Evolutionary conservation across 2,329 filamentous ascomycete species (phyloP).

Genomic region (Cercospora sp.): DNA sequence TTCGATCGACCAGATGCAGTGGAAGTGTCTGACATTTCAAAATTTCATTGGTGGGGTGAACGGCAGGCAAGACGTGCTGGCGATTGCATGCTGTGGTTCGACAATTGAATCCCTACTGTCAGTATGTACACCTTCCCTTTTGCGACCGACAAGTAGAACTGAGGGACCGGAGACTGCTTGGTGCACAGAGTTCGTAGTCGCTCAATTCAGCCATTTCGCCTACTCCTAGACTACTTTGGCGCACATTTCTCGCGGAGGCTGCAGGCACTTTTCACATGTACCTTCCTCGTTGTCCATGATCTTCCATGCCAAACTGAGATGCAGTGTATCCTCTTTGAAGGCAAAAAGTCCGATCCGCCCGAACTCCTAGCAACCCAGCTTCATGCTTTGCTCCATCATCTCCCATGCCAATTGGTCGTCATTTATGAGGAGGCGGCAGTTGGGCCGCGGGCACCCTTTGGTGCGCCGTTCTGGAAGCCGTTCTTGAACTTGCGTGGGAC

Average conservation of each 20-base stretch:
- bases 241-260: slow-evolving; percentile 11
- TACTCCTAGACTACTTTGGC: slow-evolving; percentile 18
- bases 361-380: slow-evolving; percentile 28
- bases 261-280: slow-evolving; percentile 2
- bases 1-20: not conserved
- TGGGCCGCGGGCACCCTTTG: slow-evolving; percentile 74
- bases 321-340: slow-evolving; percentile 14
- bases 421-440: slow-evolving; percentile 14
- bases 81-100: not conserved
- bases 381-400: slow-evolving; percentile 25
- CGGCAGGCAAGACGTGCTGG: not conserved
- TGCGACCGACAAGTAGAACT: not conserved
- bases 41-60: not conserved
- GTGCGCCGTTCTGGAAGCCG: slow-evolving; percentile 88
- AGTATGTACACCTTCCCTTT: not conserved
- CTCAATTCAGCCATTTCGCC: slow-evolving; percentile 21
- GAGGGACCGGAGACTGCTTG: not conserved
- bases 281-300: slow-evolving; percentile 13
- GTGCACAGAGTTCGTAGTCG: slow-evolving; percentile 17
- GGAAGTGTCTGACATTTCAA: not conserved
- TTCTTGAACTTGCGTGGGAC: slow-evolving; percentile 95
- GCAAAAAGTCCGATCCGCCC: slow-evolving; percentile 16
- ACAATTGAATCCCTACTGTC: not conserved
- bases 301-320: slow-evolving; percentile 2
- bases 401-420: slow-evolving; percentile 13